Evolutionary conservation across 1,284 basidiomycete genomes (phyloP), one percentile per base, ranked within the genome.

Genomic region (Cryptococcus wingfieldii): DNA sequence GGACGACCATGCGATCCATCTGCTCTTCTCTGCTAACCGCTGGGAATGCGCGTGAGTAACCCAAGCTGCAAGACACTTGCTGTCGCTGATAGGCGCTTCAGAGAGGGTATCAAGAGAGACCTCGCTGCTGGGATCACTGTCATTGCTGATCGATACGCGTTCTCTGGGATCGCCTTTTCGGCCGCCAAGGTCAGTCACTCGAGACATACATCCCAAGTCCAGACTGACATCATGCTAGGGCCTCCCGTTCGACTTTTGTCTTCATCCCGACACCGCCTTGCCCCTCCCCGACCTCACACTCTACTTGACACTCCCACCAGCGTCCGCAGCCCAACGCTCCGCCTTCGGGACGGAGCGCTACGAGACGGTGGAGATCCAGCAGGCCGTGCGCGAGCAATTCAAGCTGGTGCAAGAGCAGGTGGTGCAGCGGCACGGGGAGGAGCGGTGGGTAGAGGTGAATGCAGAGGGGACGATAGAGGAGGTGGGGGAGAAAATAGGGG

Each of bases 1-100:
- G 51, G 90, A 96, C 74, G 92, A 98, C 77, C 87, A 83, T 63
- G 88, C 88, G 2, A 87, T 98, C 54, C 95, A 98, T 71, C 83
- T 98, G 1, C 83, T 99, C 54, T 98, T 98, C 80, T 88, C 90
- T 48, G 95, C 94, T 1, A 99, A 98, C 73, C 84, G 95, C 23
- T 98, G 96, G 95, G 95, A 98, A 74, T 82, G 88, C 62, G 86
- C 86, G 89, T 94, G 64, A 71, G 85, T 82, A n/a, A 37, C 31
- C 43, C 53, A 8, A 25, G 7, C 12, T 27, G 6, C 34, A 16
- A 38, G 45, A 57, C 23, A 37, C 25, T 23, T 43, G 13, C 25
- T 10, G 50, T 25, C 25, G 23, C 46, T 23, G 23, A 16, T 34
- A 23, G 31, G 38, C 18, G 47, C 19, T 4, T 18, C 61, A 93